Percentiles rank a stretch among this genome's conserved stretches.
phyloP scores from a whole-genome alignment of 768 basidiomycete species.

The Gelatoporia subvermispora region DNA sequence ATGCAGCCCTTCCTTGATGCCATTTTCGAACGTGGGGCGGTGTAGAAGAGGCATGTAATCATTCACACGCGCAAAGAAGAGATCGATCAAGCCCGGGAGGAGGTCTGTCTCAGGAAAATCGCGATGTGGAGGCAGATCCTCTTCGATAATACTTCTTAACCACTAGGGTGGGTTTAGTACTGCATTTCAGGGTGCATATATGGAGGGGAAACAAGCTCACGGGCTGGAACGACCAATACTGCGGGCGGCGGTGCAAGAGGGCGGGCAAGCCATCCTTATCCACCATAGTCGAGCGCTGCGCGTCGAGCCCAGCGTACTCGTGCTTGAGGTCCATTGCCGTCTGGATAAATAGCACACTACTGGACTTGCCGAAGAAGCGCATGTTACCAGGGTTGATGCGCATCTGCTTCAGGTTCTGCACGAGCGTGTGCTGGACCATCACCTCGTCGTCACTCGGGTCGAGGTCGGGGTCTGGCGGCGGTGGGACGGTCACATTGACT shows the following conservation, averaged over 20 bases:
- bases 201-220: conserved; percentile 26
- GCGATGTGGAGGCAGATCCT: conserved; percentile 14
- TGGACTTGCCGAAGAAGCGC: conserved; percentile 39
- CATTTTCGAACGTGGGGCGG: conserved; percentile 38
- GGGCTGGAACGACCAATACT: conserved; percentile 46
- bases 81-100: conserved; percentile 36
- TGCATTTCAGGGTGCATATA: neutral
- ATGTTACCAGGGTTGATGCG: conserved; percentile 21
- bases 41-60: conserved; percentile 43
- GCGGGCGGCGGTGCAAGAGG: conserved; percentile 32
- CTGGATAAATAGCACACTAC: conserved; percentile 36
- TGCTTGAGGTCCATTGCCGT: conserved; percentile 39
- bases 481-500: conserved; percentile 10
- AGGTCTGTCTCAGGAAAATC: conserved; percentile 34
- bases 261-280: conserved; percentile 6
- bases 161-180: conserved; percentile 12
- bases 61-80: conserved; percentile 43
- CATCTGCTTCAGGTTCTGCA: conserved; percentile 26
- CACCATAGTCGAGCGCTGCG: conserved; percentile 1
- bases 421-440: conserved; percentile 20
- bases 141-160: conserved; percentile 21
- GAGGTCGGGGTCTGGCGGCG: conserved; percentile 17
- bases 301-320: conserved; percentile 26
- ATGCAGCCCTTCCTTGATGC: conserved; percentile 34
- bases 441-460: conserved; percentile 25